Base-by-base conservation (phyloP, 306 rosid genomes). In the Carpinus fangiana region DNA sequence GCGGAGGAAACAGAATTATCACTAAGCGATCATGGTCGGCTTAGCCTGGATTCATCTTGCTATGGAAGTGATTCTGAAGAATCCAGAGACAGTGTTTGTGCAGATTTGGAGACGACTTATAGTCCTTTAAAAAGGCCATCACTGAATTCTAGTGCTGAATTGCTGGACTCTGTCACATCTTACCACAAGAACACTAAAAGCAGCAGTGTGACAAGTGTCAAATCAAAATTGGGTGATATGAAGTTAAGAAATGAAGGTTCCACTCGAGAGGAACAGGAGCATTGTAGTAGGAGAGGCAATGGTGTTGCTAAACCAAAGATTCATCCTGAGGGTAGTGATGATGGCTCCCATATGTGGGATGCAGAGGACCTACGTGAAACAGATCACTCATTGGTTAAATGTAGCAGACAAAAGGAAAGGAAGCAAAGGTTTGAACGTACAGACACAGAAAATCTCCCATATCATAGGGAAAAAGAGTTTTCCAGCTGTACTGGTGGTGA, bases 1-100 rank as follows among this genome's bases (percentile, higher is more conserved):
- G 79, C 78, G 88, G 72, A 67, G 70, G 93, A 88, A 72, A 73
- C 93, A 73, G 91, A 85, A 78, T 67, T 90, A 78, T 88, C 88
- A 70, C 84, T 88, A 73, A 88, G 84, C 54, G 93, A 88, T 84
- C 87, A 79, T 43, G 88, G 34, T 73, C 71, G 87, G 54, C 87
- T 81, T 77, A 88, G 88, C 84, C 86, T 88, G 85, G 79, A 47
- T 50, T 77, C 91, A 70, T 88, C 94, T 76, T 91, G 86, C 81
- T 78, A 81, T 79, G 91, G 60, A 61, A 82, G 82, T 82, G 94
- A 88, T 82, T 88, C 87, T 73, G 94, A 80, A 75, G 80, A 76
- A 72, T 74, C 88, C 13, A 70, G 65, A 73, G 79, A 87, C 61
- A 75, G 87, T 77, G 79, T 79, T 68, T 82, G 65, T 80, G 80